A percentile compares a stretch with the other conserved stretches of the same genome.
Evolutionary conservation across 768 basidiomycete species (phyloP).

Genomic region (Mycena kentingensis): DNA sequence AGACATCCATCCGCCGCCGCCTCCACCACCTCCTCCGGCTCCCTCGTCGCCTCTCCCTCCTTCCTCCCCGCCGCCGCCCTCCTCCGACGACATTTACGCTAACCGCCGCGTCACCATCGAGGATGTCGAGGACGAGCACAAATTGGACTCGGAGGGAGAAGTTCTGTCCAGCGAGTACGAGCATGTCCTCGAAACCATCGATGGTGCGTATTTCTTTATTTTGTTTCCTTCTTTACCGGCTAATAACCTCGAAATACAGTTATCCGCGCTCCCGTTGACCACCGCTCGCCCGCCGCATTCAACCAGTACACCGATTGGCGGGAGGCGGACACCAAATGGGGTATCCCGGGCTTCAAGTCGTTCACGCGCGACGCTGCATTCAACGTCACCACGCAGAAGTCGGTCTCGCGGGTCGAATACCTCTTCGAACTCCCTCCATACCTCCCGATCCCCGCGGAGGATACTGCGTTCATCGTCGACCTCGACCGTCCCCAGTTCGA

Average conservation of each 20-base stretch:
- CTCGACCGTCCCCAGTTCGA: not conserved
- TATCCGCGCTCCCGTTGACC: not conserved
- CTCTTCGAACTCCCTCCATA: not conserved
- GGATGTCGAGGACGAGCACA: not conserved
- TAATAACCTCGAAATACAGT: not conserved
- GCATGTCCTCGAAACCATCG: not conserved
- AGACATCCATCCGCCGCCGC: no score
- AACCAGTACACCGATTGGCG: not conserved
- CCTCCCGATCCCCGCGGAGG: not conserved
- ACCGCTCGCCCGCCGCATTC: not conserved
- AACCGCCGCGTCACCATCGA: not conserved
- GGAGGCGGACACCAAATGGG: not conserved
- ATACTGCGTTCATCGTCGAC: not conserved
- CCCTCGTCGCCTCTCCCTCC: not conserved
- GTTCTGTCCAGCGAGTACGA: not conserved
- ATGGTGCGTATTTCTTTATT: not conserved
- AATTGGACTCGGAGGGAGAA: not conserved
- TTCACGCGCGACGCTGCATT: not conserved
- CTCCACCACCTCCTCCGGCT: no score
- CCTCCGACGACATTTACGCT: not conserved
- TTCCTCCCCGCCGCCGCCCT: not conserved
- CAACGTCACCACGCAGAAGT: not conserved
- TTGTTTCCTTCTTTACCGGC: not conserved
- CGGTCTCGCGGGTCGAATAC: not conserved
- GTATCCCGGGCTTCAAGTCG: not conserved